phyloP scores from a whole-genome alignment of 495 filamentous ascomycete genomes.

The Aspergillus conjunctus region DNA sequence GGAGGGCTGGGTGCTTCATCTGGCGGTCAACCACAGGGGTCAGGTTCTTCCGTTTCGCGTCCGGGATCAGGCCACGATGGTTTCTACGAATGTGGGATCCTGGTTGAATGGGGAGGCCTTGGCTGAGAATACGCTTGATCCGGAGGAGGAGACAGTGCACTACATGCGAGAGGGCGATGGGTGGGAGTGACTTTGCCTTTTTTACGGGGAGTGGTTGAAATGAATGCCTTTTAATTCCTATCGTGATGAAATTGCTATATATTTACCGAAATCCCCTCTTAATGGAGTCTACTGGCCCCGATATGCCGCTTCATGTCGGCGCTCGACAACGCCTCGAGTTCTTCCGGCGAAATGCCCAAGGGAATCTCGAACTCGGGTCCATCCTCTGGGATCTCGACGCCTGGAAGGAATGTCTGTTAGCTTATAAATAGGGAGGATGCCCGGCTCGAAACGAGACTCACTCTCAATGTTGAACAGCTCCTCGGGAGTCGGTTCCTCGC shows the following conservation, averaged over 20 bases:
- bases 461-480: constrained; percentile 9
- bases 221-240: too few species aligned
- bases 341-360: background rate
- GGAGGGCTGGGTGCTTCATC: constrained; percentile 23
- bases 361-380: constrained; percentile 1
- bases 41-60: constrained; percentile 22
- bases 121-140: constrained; percentile 13
- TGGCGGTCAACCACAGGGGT: constrained; percentile 22
- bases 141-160: constrained; percentile 17
- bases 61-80: constrained; percentile 9
- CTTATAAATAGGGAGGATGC: background rate
- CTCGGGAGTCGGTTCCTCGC: constrained; percentile 5
- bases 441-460: background rate
- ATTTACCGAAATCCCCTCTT: too few species aligned
- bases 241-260: too few species aligned
- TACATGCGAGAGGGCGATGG: constrained; percentile 18
- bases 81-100: constrained; percentile 5
- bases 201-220: too few species aligned
- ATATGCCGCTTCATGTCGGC: too few species aligned
- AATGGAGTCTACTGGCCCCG: too few species aligned
- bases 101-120: constrained; percentile 20
- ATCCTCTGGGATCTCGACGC: background rate
- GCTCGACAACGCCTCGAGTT: background rate
- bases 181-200: constrained; percentile 14
- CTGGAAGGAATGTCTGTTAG: constrained; percentile 1